A percentile compares a stretch with the other conserved stretches of the same genome.
These are phyloP conservation scores for Theileria orientalis DNA, from an alignment of 169 alveolate genomes.

Conservation along the genomic window DNA sequence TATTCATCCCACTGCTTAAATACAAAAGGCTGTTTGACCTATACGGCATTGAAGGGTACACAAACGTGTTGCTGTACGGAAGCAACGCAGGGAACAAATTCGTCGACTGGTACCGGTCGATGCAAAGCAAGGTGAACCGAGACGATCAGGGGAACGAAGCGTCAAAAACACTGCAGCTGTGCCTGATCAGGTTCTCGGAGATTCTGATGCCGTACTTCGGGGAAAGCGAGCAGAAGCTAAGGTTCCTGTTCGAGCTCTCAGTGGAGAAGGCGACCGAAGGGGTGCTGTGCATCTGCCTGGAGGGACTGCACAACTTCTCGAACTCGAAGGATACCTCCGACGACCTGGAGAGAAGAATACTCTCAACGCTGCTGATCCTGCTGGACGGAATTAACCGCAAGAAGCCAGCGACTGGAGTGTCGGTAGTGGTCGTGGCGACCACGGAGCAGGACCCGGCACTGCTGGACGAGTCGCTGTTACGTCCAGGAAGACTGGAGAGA, in stretches of 20 bases:
- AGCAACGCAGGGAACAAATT: constrained; percentile 32
- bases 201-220: constrained; percentile 54
- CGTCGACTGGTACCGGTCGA: constrained; percentile 30
- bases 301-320: constrained; percentile 51
- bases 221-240: constrained; percentile 47
- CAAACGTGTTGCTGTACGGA: constrained; percentile 31
- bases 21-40: constrained; percentile 2
- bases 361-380: constrained; percentile 40
- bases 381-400: constrained; percentile 43
- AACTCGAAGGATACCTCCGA: constrained; percentile 11
- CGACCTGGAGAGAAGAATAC: constrained; percentile 31
- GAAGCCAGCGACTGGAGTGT: neutral
- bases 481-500: constrained; percentile 60
- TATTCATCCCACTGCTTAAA: constrained; percentile 10
- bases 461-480: constrained; percentile 34
- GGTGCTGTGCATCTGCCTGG: constrained; percentile 45
- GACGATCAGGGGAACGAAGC: neutral
- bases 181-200: constrained; percentile 46
- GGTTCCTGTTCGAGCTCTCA: constrained; percentile 25
- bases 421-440: constrained; percentile 53
- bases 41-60: constrained; percentile 19
- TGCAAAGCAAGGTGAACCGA: constrained; percentile 7
- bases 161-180: constrained; percentile 14
- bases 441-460: constrained; percentile 33
- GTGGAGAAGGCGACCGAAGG: constrained; percentile 27